phyloP scores from a whole-genome alignment of 306 rosid genomes.

The Trifolium pratense region DNA sequence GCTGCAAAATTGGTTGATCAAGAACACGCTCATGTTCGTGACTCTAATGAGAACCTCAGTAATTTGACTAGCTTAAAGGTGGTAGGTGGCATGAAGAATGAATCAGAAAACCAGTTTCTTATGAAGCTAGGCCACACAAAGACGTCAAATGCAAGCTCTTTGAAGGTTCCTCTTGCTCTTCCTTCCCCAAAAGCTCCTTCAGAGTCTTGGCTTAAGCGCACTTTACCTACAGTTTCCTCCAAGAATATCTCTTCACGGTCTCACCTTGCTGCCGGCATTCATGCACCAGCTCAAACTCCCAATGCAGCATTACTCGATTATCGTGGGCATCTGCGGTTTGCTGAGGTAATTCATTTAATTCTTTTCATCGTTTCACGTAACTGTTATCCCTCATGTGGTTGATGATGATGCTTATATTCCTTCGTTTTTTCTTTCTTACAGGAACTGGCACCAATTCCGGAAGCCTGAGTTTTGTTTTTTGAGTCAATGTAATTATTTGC shows the following conservation, averaged over 20 bases:
- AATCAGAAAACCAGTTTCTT: constrained; percentile 39
- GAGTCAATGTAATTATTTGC: constrained; percentile 22
- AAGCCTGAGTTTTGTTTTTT: constrained; percentile 53
- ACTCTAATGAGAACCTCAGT: constrained; percentile 37
- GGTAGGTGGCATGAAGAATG: constrained; percentile 37
- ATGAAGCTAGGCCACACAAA: constrained; percentile 35
- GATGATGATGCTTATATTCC: constrained; percentile 34
- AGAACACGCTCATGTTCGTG: constrained; percentile 26
- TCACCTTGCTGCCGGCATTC: constrained; percentile 44
- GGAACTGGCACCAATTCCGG: constrained; percentile 78
- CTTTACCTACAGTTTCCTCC: constrained; percentile 69
- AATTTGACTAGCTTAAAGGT: constrained; percentile 44
- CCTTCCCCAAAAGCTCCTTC: constrained; percentile 90
- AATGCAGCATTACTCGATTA: constrained; percentile 42
- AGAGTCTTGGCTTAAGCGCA: constrained; percentile 87
- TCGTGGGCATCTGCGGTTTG: constrained; percentile 54
- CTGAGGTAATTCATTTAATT: constrained; percentile 63
- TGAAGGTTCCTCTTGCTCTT: constrained; percentile 59
- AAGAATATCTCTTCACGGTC: constrained; percentile 51
- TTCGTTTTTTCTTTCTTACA: constrained; percentile 51
- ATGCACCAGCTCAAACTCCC: constrained; percentile 39
- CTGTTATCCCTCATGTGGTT: constrained; percentile 9
- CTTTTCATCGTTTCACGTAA: constrained; percentile 30
- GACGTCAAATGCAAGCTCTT: constrained; percentile 35
- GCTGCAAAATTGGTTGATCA: constrained; percentile 37